Percentiles rank a stretch among this genome's conserved stretches.
phyloP scores from a whole-genome alignment of 768 basidiomycete genomes.

The Postia placenta region DNA sequence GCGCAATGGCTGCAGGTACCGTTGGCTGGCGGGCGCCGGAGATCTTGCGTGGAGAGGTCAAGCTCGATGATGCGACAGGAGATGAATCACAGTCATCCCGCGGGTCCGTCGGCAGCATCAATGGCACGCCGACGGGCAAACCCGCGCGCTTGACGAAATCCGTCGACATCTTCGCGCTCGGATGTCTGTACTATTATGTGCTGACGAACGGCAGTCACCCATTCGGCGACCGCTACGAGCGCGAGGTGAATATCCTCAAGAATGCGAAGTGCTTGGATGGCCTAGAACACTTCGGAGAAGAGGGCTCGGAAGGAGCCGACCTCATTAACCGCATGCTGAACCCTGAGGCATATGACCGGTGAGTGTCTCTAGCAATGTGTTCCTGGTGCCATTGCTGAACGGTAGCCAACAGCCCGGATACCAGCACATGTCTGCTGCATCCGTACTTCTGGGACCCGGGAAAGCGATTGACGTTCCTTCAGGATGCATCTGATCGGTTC shows the following conservation, averaged over 20 bases:
- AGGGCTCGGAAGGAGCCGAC: slow-evolving; percentile 85
- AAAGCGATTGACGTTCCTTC: slow-evolving; percentile 85
- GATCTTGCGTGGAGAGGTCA: slow-evolving; percentile 90
- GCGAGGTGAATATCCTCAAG: slow-evolving; percentile 91
- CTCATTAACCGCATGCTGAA: slow-evolving; percentile 77
- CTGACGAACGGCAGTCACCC: slow-evolving; percentile 90
- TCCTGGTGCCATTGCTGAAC: slow-evolving; percentile 5
- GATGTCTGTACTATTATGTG: slow-evolving; percentile 92
- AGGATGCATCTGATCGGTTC: slow-evolving; percentile 95
- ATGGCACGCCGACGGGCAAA: slow-evolving; percentile 33
- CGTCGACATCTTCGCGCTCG: slow-evolving; percentile 94
- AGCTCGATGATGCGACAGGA: slow-evolving; percentile 67
- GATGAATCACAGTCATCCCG: slow-evolving; percentile 67
- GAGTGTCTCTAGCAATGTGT: slow-evolving; percentile 19
- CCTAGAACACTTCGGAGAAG: slow-evolving; percentile 82
- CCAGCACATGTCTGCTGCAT: slow-evolving; percentile 80
- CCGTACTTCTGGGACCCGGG: slow-evolving; percentile 96
- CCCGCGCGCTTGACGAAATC: slow-evolving; percentile 82
- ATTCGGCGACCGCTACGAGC: slow-evolving; percentile 87
- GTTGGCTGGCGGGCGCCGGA: slow-evolving; percentile 98
- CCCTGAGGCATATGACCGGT: slow-evolving; percentile 72
- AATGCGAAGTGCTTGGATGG: slow-evolving; percentile 65
- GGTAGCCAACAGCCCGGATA: slow-evolving; percentile 62
- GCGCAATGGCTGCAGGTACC: slow-evolving; percentile 85
- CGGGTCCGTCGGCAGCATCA: slow-evolving; percentile 53